These are phyloP conservation scores for Verticillium isaacii DNA, from an alignment of 2,329 filamentous ascomycete genomes.

Conservation along the genomic window DNA sequence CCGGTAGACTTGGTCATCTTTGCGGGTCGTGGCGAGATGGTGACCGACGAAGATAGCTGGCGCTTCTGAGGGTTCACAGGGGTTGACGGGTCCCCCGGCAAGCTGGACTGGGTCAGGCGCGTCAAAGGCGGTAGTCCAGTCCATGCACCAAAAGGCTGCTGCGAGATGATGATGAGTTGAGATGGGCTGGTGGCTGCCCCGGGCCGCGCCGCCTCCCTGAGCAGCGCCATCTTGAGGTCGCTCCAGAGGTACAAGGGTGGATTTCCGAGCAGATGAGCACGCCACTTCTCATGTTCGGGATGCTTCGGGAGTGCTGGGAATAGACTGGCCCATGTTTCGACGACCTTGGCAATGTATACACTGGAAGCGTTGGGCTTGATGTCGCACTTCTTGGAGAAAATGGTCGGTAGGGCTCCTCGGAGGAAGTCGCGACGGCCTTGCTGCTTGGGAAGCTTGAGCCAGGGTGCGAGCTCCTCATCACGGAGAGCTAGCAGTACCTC, in stretches of 20 bases:
- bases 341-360: not conserved
- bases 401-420: not conserved
- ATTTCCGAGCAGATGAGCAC: not conserved
- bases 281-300: not conserved
- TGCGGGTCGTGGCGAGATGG: not conserved
- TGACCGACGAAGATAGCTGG: not conserved
- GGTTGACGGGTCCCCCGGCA: not conserved
- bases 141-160: not conserved
- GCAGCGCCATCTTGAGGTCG: not conserved
- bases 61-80: not conserved
- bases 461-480: not conserved
- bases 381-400: not conserved
- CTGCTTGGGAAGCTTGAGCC: not conserved
- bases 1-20: not conserved
- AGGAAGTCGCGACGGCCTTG: not conserved
- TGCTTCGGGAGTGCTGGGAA: not conserved
- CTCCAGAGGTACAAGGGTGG: not conserved
- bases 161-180: not conserved
- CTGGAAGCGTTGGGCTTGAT: too few relatives aligned
- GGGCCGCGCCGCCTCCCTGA: not conserved
- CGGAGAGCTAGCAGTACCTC: not conserved
- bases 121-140: not conserved
- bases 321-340: not conserved
- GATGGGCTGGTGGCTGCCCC: not conserved
- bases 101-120: not conserved